Evolutionary conservation across 768 basidiomycete species (phyloP), one percentile per base, ranked within the genome.

Genomic region (Pleurotus giganteus): DNA sequence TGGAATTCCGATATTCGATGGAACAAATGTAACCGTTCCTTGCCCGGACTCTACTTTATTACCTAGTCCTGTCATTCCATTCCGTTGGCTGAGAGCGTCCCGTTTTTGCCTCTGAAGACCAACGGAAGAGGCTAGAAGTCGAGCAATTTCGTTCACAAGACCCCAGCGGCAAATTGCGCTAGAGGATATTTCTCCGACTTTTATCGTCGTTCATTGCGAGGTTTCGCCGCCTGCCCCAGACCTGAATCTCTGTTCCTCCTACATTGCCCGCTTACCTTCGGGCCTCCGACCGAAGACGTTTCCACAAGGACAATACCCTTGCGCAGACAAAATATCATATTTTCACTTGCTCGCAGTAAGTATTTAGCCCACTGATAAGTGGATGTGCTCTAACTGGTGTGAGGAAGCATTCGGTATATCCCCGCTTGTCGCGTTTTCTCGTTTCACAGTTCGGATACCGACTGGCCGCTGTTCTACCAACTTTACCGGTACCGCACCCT

Each of bases 181-280:
- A 28, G 39, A 47, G 27, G 28, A 4, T 37, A 51, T 51, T 51
- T 51, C 34, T 51, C 49, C 49, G 49, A 51, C n/a, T 26, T 51
- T 51, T 37, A 34, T 34, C 29, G 49, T 51, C 32, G 37, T 5
- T 19, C 1, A 7, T 17, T 51, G 34, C 49, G 49, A 51, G 26
- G 49, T 51, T 51, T 51, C 49, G 34, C 49, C 49, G 49, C 21
- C 17, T 24, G 34, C 32, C 26, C n/a, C 34, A 36, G 21, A 23
- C 49, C 49, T 51, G 31, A 29, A 51, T 34, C 23, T 23, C 15
- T 31, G 9, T 37, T 28, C 44, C 19, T 27, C 17, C 44, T 23
- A 17, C 12, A 45, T 7, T 21, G 9, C n/a, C 31, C 49, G 32
- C n/a, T 21, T 36, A 13, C 32, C 37, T 37, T 34, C 29, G 23